Evolutionary conservation across 345 rosid genomes (phyloP), one percentile per base, ranked within the genome.

Genomic region (Eucalyptus shirleyi): DNA sequence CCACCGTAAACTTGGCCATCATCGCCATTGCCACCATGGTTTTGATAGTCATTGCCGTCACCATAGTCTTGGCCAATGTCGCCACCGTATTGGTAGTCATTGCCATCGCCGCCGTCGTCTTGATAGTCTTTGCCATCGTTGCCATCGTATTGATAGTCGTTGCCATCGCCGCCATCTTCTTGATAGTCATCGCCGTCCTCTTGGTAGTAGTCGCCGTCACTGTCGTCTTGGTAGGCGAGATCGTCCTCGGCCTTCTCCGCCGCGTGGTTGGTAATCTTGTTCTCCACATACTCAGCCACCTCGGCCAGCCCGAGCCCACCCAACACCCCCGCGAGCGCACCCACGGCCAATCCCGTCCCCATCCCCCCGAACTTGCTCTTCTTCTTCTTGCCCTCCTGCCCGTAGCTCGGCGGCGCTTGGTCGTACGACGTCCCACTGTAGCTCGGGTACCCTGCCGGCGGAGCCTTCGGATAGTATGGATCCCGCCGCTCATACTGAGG

Each of bases 301-400:
- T 95, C 98, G 12, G 91, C 92, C 90, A 96, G 80, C 2, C 96
- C 99, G 2, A 98, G 65, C 56, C 98, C 98, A 88, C 98, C 99
- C 51, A 98, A 72, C 23, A 18, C 94, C 56, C 98, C 98, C 1
- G 96, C 98, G 30, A 94, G 95, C 47, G 96, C 97, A 19, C 99
- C 99, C 89, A 98, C 94, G 49, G 98, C 97, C 91, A 98, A 91
- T 86, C 98, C 99, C 17, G 95, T 92, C 89, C 97, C 98, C 96
- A 94, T 93, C 89, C 96, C 97, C 10, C 97, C 98, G n/a, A 94
- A 95, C 91, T 94, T 96, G 72, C 95, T 92, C 89, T 92, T 95
- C 92, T 94, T 94, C 91, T 93, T 89, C 86, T 86, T 53, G 1
- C 59, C 77, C 47, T 5, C 90, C 37, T 90, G 88, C 83, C 83